These are phyloP conservation scores for Penicillium capsulatum DNA, from an alignment of 2,329 filamentous ascomycete species.

Conservation along the genomic window DNA sequence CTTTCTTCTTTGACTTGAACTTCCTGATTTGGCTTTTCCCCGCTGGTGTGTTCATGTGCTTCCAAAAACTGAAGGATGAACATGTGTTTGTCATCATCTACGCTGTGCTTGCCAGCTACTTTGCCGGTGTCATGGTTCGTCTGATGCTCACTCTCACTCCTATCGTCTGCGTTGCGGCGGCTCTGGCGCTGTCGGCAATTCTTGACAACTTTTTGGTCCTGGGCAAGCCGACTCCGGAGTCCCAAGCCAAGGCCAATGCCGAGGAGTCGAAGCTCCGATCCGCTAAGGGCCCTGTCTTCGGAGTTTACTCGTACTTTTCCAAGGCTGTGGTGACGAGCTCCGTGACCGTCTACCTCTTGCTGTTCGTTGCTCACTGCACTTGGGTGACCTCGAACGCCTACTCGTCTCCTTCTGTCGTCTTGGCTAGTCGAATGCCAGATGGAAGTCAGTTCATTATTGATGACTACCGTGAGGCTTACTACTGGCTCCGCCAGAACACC, in stretches of 20 bases:
- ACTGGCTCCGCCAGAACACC: conserved; percentile 98
- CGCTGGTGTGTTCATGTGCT: conserved; percentile 96
- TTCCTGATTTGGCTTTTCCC: conserved; percentile 99
- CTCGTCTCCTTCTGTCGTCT: conserved; percentile 93
- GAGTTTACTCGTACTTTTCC: conserved; percentile 75
- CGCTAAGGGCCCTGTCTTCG: conserved; percentile 68
- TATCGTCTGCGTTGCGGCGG: conserved; percentile 90
- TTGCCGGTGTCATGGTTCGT: conserved; percentile 98
- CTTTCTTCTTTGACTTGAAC: conserved; percentile 98
- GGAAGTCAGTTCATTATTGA: conserved; percentile 98
- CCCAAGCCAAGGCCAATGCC: conserved; percentile 41
- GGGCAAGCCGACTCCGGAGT: conserved; percentile 52
- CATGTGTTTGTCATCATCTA: conserved; percentile 98
- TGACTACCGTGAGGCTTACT: conserved; percentile 98
- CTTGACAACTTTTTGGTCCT: conserved; percentile 79
- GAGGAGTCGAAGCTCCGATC: conserved; percentile 56
- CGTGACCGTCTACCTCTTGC: conserved; percentile 73
- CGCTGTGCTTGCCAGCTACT: conserved; percentile 93
- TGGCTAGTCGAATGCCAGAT: conserved; percentile 87
- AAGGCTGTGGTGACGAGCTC: conserved; percentile 72
- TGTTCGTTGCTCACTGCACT: conserved; percentile 96
- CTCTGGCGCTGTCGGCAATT: conserved; percentile 80
- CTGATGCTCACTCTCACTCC: conserved; percentile 97
- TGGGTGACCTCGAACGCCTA: conserved; percentile 99
- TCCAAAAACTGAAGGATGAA: conserved; percentile 88